Percentiles rank a stretch among this genome's conserved stretches.
These are phyloP conservation scores for Trichoderma erinaceum DNA, from an alignment of 495 filamentous ascomycete genomes.

Conservation along the genomic window DNA sequence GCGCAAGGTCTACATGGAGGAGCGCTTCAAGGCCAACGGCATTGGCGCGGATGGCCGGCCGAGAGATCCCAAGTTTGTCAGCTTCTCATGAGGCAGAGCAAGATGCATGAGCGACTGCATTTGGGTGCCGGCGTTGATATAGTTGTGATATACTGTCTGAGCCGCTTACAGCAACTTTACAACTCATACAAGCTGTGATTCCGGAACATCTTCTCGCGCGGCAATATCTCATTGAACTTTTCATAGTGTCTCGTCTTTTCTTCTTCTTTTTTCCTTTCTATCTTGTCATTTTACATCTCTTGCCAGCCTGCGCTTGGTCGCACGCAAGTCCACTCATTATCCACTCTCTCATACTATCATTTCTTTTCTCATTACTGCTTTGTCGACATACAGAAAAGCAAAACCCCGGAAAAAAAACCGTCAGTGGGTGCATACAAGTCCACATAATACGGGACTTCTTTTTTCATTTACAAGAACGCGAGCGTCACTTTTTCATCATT, in stretches of 20 bases:
- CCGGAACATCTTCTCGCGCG: background rate
- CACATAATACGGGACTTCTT: background rate
- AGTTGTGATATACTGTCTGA: background rate
- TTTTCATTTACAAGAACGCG: background rate
- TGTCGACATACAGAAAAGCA: background rate
- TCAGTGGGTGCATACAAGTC: background rate
- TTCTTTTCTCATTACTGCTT: background rate
- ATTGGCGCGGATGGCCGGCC: slow-evolving; percentile 85
- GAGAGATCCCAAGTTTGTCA: slow-evolving; percentile 90
- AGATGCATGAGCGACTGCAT: background rate
- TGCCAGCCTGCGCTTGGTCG: background rate
- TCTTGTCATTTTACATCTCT: background rate
- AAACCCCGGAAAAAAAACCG: background rate
- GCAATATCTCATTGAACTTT: background rate
- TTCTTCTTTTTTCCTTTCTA: background rate
- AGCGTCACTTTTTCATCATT: background rate
- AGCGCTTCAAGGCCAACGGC: slow-evolving; percentile 74
- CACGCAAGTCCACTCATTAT: background rate
- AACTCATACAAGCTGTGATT: background rate
- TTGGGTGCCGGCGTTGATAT: background rate
- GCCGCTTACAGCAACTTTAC: background rate
- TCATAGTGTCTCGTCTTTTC: background rate
- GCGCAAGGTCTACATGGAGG: slow-evolving; percentile 72
- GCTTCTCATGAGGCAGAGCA: slow-evolving; percentile 62
- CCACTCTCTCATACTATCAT: background rate